A percentile compares a stretch with the other conserved stretches of the same genome.
Evolutionary conservation across 2,329 filamentous ascomycete species (phyloP).

Genomic region (Penicillium sp.): DNA sequence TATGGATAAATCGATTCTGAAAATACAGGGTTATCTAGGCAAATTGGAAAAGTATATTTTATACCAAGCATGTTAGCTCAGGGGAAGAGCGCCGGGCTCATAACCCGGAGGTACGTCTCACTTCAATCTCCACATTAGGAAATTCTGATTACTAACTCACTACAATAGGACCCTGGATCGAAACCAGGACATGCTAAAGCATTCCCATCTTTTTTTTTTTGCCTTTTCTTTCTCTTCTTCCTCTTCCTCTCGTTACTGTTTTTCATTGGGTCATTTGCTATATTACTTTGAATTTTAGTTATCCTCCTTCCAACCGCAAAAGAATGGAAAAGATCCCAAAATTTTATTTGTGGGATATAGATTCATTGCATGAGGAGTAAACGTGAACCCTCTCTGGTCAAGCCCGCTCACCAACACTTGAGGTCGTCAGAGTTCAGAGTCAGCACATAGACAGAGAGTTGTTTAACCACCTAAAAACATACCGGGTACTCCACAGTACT

Average conservation of each 20-base stretch:
- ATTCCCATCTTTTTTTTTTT: not conserved
- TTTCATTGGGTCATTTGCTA: not conserved
- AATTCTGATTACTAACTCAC: not conserved
- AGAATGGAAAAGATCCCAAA: too few relatives aligned
- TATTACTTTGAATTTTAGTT: not conserved
- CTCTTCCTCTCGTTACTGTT: not conserved
- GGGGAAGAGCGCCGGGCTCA: slow-evolving; percentile 50
- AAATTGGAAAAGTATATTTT: not conserved
- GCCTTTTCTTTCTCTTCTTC: not conserved
- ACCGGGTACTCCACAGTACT: too few relatives aligned
- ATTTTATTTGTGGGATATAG: too few relatives aligned
- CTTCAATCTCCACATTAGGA: not conserved
- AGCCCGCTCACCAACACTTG: too few relatives aligned
- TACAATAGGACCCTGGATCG: not conserved
- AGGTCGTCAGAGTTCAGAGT: too few relatives aligned
- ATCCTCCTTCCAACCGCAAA: too few relatives aligned
- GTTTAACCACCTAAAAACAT: too few relatives aligned
- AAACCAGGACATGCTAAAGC: not conserved
- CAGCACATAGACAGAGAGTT: too few relatives aligned
- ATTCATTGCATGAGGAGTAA: too few relatives aligned
- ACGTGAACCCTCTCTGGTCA: too few relatives aligned
- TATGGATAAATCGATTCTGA: too few relatives aligned
- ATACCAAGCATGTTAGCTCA: slow-evolving; percentile 42
- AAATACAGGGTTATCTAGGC: not conserved
- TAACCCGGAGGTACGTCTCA: slow-evolving; percentile 42